Percentiles rank a stretch among this genome's conserved stretches.
phyloP scores from a whole-genome alignment of 768 basidiomycete genomes.

The Suillus sp. region DNA sequence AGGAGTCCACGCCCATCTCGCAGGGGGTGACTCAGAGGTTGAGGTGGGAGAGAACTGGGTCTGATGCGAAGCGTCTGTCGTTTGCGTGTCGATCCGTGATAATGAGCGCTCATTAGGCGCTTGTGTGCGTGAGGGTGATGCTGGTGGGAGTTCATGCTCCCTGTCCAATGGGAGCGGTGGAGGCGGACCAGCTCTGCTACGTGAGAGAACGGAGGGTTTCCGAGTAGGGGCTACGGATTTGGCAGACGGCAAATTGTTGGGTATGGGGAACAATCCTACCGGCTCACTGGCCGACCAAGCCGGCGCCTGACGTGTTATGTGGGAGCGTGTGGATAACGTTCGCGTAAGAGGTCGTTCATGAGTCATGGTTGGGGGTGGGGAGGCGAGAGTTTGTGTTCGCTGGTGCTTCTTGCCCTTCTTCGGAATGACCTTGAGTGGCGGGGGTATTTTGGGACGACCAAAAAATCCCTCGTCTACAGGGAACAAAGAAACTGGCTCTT shows the following conservation, averaged over 20 bases:
- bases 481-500: conserved; percentile 15
- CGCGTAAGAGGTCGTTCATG: not conserved
- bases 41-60: not conserved
- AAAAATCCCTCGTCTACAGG: conserved; percentile 23
- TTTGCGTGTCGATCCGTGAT: not conserved
- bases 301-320: not conserved
- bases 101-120: too few relatives aligned
- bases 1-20: conserved; percentile 22
- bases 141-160: not conserved
- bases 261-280: not conserved
- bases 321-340: not conserved
- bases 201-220: not conserved
- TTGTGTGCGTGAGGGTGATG: not conserved
- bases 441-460: conserved; percentile 24
- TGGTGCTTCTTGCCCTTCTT: conserved; percentile 14
- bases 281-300: not conserved
- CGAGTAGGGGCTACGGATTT: not conserved
- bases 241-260: not conserved
- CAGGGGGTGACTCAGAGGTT: not conserved
- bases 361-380: not conserved
- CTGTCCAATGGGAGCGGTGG: too few relatives aligned
- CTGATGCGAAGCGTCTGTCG: not conserved
- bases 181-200: not conserved
- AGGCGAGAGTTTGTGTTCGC: conserved; percentile 15
- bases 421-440: conserved; percentile 16